These are phyloP conservation scores for Penicillium sp. DNA, from an alignment of 2,329 filamentous ascomycete genomes.

Conservation along the genomic window DNA sequence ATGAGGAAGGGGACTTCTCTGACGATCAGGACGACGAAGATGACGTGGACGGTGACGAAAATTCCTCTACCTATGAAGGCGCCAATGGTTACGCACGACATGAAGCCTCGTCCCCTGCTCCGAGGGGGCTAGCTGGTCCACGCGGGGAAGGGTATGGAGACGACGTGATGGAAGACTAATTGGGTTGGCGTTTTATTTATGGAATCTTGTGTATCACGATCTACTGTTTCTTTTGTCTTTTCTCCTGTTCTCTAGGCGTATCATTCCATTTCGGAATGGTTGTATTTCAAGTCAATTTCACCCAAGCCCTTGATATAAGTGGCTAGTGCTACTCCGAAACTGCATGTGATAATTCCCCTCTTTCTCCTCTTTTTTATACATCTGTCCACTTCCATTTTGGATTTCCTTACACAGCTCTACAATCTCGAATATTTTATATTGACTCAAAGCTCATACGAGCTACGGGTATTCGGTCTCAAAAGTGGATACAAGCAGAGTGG, in stretches of 20 bases:
- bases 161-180: constrained; percentile 31
- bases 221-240: constrained; percentile 8
- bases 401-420: not conserved
- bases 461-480: not conserved
- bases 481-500: constrained; percentile 5
- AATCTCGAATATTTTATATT: not conserved
- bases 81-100: constrained; percentile 35
- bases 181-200: constrained; percentile 1
- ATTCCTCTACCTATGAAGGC: constrained; percentile 32
- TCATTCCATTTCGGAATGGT: not conserved
- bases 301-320: not conserved
- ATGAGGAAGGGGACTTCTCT: constrained; percentile 31
- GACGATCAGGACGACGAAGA: constrained; percentile 38
- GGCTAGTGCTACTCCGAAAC: not conserved
- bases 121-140: constrained; percentile 15
- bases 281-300: constrained; percentile 2
- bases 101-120: constrained; percentile 31
- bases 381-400: not conserved
- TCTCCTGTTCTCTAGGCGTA: not conserved
- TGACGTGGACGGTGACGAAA: constrained; percentile 27
- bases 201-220: constrained; percentile 12
- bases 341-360: constrained; percentile 7
- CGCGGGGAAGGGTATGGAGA: constrained; percentile 26
- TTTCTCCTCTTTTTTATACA: not conserved
- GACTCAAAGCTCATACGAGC: constrained; percentile 1